These are phyloP conservation scores for Sarcocystis neurona DNA, from an alignment of 169 alveolate species.

Conservation along the genomic window DNA sequence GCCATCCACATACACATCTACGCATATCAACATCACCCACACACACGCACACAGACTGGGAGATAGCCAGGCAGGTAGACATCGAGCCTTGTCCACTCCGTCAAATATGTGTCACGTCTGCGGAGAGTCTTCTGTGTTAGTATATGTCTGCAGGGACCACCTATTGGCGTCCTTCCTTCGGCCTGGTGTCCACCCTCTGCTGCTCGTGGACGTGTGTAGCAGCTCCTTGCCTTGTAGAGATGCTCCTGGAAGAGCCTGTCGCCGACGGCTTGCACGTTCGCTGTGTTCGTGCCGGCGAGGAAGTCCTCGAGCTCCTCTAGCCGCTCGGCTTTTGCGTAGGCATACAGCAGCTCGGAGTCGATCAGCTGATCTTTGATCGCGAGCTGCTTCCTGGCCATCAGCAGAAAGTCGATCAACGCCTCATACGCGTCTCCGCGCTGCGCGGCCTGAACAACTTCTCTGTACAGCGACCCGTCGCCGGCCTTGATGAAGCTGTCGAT, in stretches of 20 bases:
- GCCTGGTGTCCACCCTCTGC: background rate
- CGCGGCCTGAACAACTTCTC: constrained; percentile 65
- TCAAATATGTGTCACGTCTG: too few relatives aligned
- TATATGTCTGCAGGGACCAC: too few relatives aligned
- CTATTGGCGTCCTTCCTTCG: too few relatives aligned
- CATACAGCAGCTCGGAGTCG: constrained; percentile 91
- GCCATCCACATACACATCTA: too few relatives aligned
- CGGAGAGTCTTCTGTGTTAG: too few relatives aligned
- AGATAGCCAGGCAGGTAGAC: too few relatives aligned
- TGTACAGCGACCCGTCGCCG: constrained; percentile 87
- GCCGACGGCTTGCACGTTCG: constrained; percentile 85
- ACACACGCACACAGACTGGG: too few relatives aligned
- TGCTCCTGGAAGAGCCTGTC: constrained; percentile 90
- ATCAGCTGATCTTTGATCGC: constrained; percentile 87
- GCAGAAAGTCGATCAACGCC: constrained; percentile 85
- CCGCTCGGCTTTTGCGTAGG: constrained; percentile 91
- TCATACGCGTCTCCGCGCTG: constrained; percentile 76
- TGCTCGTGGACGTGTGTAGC: background rate
- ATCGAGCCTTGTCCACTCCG: too few relatives aligned
- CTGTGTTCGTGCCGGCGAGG: constrained; percentile 89
- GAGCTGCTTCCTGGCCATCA: constrained; percentile 88
- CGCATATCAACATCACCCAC: too few relatives aligned
- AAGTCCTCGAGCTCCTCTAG: constrained; percentile 90
- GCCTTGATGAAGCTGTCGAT: constrained; percentile 95
- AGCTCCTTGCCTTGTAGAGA: constrained; percentile 78